Percentiles rank a stretch among this genome's conserved stretches.
Evolutionary conservation across 257 asterid genomes (phyloP).

Genomic region (Asclepias syriaca): DNA sequence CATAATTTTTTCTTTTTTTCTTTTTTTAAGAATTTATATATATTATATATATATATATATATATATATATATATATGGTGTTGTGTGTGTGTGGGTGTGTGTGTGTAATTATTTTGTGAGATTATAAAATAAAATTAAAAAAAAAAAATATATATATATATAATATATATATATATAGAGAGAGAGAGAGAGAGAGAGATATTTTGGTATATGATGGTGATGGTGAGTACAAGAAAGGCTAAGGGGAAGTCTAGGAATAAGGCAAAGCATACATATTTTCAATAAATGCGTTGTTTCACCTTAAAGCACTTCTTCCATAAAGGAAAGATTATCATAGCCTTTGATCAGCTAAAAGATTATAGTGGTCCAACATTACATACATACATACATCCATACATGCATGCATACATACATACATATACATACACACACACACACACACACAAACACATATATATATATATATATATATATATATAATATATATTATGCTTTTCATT

Average conservation of each 20-base stretch:
- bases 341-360: constrained; percentile 7
- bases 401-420: background rate
- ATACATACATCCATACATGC: too few relatives aligned
- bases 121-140: too few relatives aligned
- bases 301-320: constrained; percentile 16
- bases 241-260: constrained; percentile 8
- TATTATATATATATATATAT: background rate
- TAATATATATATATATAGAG: too few relatives aligned
- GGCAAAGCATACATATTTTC: constrained; percentile 16
- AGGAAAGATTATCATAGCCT: constrained; percentile 18
- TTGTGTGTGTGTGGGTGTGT: too few relatives aligned
- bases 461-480: too few relatives aligned
- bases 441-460: too few relatives aligned
- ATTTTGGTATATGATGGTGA: background rate
- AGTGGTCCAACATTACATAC: constrained; percentile 10
- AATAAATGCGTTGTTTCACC: constrained; percentile 29
- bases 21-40: too few relatives aligned
- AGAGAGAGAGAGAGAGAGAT: background rate
- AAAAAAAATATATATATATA: too few relatives aligned
- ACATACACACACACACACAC: too few relatives aligned
- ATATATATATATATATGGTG: background rate
- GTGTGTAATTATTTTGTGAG: background rate
- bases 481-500: too few relatives aligned
- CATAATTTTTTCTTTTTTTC: too few relatives aligned
- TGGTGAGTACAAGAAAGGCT: background rate